Evolutionary conservation across 169 alveolate species (phyloP), one percentile per base, ranked within the genome.

Genomic region (Cardiosporidium cionae): DNA sequence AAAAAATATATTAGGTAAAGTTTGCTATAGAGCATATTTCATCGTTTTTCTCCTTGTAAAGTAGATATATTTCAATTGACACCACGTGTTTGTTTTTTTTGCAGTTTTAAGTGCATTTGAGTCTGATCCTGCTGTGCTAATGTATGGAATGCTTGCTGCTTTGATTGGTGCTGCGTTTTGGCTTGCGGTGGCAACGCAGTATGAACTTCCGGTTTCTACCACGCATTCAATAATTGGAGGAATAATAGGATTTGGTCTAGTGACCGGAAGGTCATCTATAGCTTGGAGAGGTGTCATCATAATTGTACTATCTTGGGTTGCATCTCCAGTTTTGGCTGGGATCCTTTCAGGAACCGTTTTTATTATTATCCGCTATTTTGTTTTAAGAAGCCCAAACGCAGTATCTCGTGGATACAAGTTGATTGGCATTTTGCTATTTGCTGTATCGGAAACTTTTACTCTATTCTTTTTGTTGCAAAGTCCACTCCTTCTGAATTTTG

Each of bases 171-270:
- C 90, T 25, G 72, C 86, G 16, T 29, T 80, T 23, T 89, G 93
- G 92, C 82, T 89, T 28, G 69, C 82, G 32, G 36, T 72, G 35
- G 88, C 94, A 3, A 87, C 92, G 0, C 70, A 36, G 44, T 25
- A 78, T 27, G 91, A 88, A 31, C 58, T 85, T 32, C 93, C 93
- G 0, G 93, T 89, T 0, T 87, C 93, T 9, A 89, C 94, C 3
- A 89, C 94, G 9, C 94, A 89, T 65, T 82, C 90, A 70, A 85
- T 89, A 29, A 70, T 87, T 28, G 94, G 94, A 23, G 93, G 91
- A 4, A 72, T 85, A 34, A 78, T 88, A 23, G 94, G 94, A 4
- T 63, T 33, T 25, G 7, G 5, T 23, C 68, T 68, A 27, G 74
- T 28, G 23, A 44, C 58, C n/a, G 58, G 58, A 16, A 44, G 16